phyloP scores from a whole-genome alignment of 2,329 filamentous ascomycete species.

The Penicillium rolfsii region DNA sequence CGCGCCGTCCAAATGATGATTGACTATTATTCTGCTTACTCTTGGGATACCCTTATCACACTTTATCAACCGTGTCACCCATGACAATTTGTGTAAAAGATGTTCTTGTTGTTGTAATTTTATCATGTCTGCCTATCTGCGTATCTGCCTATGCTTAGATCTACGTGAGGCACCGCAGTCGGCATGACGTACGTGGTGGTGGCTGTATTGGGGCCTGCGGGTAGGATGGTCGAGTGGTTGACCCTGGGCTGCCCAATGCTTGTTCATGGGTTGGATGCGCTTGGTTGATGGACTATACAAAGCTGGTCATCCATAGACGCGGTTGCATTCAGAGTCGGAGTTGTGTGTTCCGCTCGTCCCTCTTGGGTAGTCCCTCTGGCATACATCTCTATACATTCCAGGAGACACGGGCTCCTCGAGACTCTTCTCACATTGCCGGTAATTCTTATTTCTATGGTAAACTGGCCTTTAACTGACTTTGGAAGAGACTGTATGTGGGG shows the following conservation, averaged over 20 bases:
- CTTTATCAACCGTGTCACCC: background rate
- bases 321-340: background rate
- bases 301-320: background rate
- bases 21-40: background rate
- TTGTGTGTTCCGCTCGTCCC: background rate
- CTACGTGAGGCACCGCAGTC: background rate
- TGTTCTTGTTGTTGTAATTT: background rate
- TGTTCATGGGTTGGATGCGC: background rate
- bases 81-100: background rate
- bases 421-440: background rate
- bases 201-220: background rate
- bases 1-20: constrained; percentile 14
- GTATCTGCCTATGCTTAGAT: background rate
- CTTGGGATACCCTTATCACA: constrained; percentile 7
- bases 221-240: background rate
- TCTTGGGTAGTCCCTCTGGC: too few species aligned
- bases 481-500: background rate
- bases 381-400: too few species aligned
- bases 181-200: background rate
- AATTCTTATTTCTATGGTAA: background rate
- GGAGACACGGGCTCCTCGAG: background rate
- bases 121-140: background rate
- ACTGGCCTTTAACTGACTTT: background rate
- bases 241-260: background rate
- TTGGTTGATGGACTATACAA: background rate